Evolutionary conservation across 805 yeast genomes (phyloP).

Genomic region (Monosporozyma siamensis): DNA sequence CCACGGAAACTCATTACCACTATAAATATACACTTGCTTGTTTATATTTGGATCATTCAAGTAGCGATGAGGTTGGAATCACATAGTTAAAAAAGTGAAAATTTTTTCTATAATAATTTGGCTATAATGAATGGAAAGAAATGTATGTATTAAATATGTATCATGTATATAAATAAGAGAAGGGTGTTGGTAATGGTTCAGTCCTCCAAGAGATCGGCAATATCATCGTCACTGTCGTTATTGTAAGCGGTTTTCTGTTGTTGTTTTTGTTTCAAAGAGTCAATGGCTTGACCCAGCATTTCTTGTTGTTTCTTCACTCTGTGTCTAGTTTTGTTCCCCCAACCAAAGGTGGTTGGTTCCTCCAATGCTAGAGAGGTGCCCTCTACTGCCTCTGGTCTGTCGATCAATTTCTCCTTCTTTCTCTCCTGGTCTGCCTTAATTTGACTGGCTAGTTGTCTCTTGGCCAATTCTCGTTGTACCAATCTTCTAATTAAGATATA

Average conservation of each 20-base stretch:
- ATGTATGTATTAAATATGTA: background rate
- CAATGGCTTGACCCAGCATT: constrained; percentile 39
- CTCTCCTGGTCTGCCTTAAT: constrained; percentile 22
- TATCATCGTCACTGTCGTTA: constrained; percentile 54
- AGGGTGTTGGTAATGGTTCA: constrained; percentile 12
- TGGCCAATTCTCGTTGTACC: constrained; percentile 47
- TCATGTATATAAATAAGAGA: background rate
- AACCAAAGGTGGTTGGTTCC: constrained; percentile 47
- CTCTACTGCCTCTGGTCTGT: constrained; percentile 32
- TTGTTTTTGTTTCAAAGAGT: constrained; percentile 33
- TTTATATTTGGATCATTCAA: too few relatives aligned
- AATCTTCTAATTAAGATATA: constrained; percentile 51
- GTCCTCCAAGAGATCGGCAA: constrained; percentile 58
- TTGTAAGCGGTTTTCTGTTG: constrained; percentile 34
- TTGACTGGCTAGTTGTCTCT: constrained; percentile 44
- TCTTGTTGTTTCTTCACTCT: constrained; percentile 47
- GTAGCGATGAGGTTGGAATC: background rate
- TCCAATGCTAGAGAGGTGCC: background rate
- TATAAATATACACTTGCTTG: background rate
- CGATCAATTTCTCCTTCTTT: constrained; percentile 30
- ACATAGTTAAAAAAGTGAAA: background rate
- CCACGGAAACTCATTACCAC: constrained; percentile 40
- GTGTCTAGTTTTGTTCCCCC: constrained; percentile 70
- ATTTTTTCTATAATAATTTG: background rate
- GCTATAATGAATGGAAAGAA: background rate